These are phyloP conservation scores for Tolypocladium sp. DNA, from an alignment of 2,329 filamentous ascomycete genomes.

Conservation along the genomic window DNA sequence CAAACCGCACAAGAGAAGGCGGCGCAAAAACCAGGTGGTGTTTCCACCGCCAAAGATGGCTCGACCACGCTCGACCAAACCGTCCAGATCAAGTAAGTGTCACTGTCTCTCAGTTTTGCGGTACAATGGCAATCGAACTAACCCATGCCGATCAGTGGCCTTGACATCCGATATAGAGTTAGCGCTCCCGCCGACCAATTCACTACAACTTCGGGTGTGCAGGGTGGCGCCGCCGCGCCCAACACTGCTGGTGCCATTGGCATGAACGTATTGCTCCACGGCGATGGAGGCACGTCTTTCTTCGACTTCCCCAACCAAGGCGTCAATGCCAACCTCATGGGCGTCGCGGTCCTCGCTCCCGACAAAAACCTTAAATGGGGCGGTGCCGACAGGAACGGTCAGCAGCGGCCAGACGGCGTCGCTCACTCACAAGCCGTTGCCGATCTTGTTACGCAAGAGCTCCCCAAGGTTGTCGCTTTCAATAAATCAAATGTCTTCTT, in stretches of 20 bases:
- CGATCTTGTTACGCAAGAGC: slow-evolving; percentile 37
- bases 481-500: slow-evolving; percentile 44
- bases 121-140: not conserved
- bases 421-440: slow-evolving; percentile 47
- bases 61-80: slow-evolving; percentile 46
- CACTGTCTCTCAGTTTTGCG: not conserved
- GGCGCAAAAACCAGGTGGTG: slow-evolving; percentile 18
- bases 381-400: slow-evolving; percentile 33
- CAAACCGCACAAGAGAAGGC: slow-evolving; percentile 3
- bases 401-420: slow-evolving; percentile 44
- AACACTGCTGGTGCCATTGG: slow-evolving; percentile 28
- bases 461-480: slow-evolving; percentile 45
- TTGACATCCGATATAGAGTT: slow-evolving; percentile 46
- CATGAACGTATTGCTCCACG: slow-evolving; percentile 49
- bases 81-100: slow-evolving; percentile 39
- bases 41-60: slow-evolving; percentile 40
- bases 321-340: slow-evolving; percentile 39
- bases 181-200: slow-evolving; percentile 45
- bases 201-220: slow-evolving; percentile 36
- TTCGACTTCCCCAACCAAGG: slow-evolving; percentile 48
- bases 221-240: slow-evolving; percentile 27
- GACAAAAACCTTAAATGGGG: slow-evolving; percentile 50
- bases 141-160: slow-evolving; percentile 26
- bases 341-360: slow-evolving; percentile 44
- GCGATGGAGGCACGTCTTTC: slow-evolving; percentile 50